Conservation (phyloP, 441 rosid species). For the Pelargonium citronellum region DNA sequence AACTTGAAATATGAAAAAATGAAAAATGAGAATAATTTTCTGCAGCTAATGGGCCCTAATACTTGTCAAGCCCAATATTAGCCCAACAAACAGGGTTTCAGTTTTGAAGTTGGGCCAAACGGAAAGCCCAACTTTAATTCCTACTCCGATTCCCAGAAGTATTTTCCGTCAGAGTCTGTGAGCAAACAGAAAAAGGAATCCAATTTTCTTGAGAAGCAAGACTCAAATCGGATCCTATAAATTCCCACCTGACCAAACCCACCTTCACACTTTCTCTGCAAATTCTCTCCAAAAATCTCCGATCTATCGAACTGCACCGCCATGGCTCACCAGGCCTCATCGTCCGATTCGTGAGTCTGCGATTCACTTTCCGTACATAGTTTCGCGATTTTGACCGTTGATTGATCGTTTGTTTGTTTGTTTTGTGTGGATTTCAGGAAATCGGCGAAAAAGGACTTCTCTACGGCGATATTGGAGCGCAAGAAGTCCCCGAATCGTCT, state of each 20-base stretch:
- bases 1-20: no score
- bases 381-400: background rate
- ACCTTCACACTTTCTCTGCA: background rate
- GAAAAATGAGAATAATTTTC: no score
- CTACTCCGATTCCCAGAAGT: no score
- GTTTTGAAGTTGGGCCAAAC: no score
- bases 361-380: background rate
- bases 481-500: slow-evolving; percentile 54
- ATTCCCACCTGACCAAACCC: background rate
- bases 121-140: no score
- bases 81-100: no score
- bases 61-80: no score
- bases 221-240: background rate
- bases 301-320: background rate
- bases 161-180: no score
- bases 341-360: slow-evolving; percentile 12
- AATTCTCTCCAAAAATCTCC: background rate
- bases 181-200: no score
- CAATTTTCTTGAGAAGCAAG: slow-evolving; percentile 7
- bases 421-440: slow-evolving; percentile 30
- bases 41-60: no score
- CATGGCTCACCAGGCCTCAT: background rate
- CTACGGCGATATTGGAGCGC: slow-evolving; percentile 50
- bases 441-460: slow-evolving; percentile 10
- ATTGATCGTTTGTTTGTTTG: background rate